Conservation (phyloP, 1,284 basidiomycete genomes). For the Leucoagaricus sp. region DNA sequence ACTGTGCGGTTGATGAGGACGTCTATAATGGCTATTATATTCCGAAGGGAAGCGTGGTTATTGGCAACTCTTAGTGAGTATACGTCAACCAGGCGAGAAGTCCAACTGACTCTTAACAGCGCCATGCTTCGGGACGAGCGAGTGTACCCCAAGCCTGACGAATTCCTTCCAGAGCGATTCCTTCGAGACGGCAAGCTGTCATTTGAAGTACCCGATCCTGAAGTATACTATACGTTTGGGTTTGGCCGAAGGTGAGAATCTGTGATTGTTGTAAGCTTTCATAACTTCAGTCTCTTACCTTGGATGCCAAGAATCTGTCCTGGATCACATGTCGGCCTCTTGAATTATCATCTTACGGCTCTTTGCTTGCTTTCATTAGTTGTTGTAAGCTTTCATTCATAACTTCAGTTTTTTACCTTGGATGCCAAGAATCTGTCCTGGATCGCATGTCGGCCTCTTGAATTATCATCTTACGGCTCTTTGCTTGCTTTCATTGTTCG, state of each 20-base stretch:
- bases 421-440: no score
- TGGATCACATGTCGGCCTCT: no score
- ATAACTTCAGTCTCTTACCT: no score
- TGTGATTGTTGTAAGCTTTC: no score
- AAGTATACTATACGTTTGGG: conserved; percentile 2
- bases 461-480: no score
- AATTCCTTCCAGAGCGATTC: conserved; percentile 13
- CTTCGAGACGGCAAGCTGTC: conserved; percentile 4
- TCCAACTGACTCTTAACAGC: neutral
- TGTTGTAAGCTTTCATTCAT: no score
- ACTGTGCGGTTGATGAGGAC: conserved; percentile 4
- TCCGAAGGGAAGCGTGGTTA: conserved; percentile 5
- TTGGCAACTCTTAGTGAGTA: conserved; percentile 12
- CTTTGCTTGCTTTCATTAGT: no score
- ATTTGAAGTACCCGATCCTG: neutral
- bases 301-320: no score
- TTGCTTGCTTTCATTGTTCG: no score
- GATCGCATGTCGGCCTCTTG: no score
- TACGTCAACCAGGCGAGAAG: neutral
- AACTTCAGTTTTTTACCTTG: no score
- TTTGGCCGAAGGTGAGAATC: conserved; percentile 15
- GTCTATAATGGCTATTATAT: conserved; percentile 15
- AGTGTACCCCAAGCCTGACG: conserved; percentile 1
- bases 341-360: no score
- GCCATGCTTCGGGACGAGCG: conserved; percentile 12